Conservation (phyloP, 2,329 filamentous ascomycete genomes). For the Colletotrichum paranaense region DNA sequence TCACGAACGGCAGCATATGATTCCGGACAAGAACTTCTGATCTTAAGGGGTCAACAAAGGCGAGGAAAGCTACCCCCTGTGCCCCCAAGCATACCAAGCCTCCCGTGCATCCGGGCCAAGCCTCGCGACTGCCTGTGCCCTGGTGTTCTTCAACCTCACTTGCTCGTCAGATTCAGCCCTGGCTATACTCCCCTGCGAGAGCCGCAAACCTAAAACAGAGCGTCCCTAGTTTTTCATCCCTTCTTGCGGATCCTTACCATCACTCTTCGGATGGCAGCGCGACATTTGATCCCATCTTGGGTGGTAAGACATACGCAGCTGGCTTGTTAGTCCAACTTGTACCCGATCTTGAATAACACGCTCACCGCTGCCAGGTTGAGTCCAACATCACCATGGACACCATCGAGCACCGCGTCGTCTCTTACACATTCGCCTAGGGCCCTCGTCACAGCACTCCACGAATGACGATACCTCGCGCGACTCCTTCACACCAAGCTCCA, state of each 20-base stretch:
- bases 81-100: conserved; percentile 7
- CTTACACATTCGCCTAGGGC: neutral
- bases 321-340: neutral
- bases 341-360: neutral
- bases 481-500: conserved; percentile 21
- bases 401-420: neutral
- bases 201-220: conserved; percentile 35
- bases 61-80: conserved; percentile 11
- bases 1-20: conserved; percentile 10
- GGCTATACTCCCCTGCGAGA: conserved; percentile 30
- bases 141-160: neutral
- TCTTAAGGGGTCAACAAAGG: neutral
- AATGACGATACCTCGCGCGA: neutral
- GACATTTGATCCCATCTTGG: neutral
- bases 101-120: conserved; percentile 1
- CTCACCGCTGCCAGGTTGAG: neutral
- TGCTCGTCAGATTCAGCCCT: conserved; percentile 14
- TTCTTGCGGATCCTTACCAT: conserved; percentile 21
- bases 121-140: conserved; percentile 6
- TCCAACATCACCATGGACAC: neutral
- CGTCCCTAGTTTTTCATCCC: conserved; percentile 15
- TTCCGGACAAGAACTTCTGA: conserved; percentile 24
- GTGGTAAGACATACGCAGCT: neutral
- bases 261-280: conserved; percentile 20
- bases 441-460: neutral